These are phyloP conservation scores for Claviceps sp. DNA, from an alignment of 2,329 filamentous ascomycete genomes.

Conservation along the genomic window DNA sequence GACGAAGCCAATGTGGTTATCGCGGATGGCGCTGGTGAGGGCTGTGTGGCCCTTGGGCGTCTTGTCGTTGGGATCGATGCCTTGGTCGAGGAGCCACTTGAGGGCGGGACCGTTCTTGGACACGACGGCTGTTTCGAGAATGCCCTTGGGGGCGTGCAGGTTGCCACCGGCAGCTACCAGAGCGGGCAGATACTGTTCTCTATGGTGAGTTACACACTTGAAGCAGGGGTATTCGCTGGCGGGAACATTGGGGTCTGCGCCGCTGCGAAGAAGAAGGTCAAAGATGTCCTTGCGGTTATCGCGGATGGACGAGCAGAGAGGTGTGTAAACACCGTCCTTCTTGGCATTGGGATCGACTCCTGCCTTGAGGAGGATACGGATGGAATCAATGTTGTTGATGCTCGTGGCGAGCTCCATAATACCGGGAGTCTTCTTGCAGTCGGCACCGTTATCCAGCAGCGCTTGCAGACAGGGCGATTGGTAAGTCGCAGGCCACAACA, in stretches of 20 bases:
- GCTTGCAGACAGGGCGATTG: slow-evolving; percentile 44
- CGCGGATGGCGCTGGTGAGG: slow-evolving; percentile 51
- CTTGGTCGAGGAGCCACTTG: slow-evolving; percentile 45
- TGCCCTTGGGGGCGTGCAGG: slow-evolving; percentile 46
- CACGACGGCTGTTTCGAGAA: slow-evolving; percentile 49
- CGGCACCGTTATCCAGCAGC: slow-evolving; percentile 45
- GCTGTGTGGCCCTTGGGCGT: slow-evolving; percentile 44
- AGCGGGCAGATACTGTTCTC: slow-evolving; percentile 44
- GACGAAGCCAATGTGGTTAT: slow-evolving; percentile 44
- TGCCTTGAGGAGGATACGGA: slow-evolving; percentile 41
- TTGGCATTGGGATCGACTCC: slow-evolving; percentile 48
- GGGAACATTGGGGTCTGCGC: slow-evolving; percentile 48
- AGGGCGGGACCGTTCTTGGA: slow-evolving; percentile 48
- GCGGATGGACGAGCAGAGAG: slow-evolving; percentile 53
- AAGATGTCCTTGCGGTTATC: slow-evolving; percentile 52
- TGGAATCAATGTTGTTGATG: slow-evolving; percentile 49
- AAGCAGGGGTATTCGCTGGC: slow-evolving; percentile 53
- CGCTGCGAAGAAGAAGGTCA: slow-evolving; percentile 39
- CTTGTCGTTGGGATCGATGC: slow-evolving; percentile 46
- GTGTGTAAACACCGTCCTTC: slow-evolving; percentile 55
- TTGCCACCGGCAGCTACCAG: slow-evolving; percentile 48
- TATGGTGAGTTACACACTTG: slow-evolving; percentile 55
- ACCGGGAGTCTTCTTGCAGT: slow-evolving; percentile 44
- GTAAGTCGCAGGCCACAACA: slow-evolving; percentile 52
- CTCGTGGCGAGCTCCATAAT: slow-evolving; percentile 51